Evolutionary conservation across 176 grass and related monocot species (phyloP).

Genomic region (Cenchrus fungigraminus): DNA sequence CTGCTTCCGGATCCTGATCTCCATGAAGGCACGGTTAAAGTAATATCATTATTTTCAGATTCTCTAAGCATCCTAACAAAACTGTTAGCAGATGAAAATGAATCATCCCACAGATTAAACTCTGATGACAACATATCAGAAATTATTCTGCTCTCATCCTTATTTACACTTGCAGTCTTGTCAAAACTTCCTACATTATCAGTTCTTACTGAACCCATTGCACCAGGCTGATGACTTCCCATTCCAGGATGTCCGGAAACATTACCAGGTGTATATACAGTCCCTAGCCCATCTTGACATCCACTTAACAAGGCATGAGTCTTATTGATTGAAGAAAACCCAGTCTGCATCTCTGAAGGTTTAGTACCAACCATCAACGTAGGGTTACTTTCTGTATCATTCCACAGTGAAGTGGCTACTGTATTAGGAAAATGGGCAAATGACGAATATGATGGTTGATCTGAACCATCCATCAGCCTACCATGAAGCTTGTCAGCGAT

Average conservation of each 20-base stretch:
- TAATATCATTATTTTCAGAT: slow-evolving; percentile 53
- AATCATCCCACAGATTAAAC: slow-evolving; percentile 94
- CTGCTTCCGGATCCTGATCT: slow-evolving; percentile 59
- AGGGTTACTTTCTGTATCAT: slow-evolving; percentile 36
- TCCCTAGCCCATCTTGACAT: slow-evolving; percentile 40
- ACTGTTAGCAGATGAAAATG: slow-evolving; percentile 60
- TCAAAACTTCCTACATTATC: slow-evolving; percentile 58
- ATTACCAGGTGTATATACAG: slow-evolving; percentile 42
- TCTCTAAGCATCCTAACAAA: slow-evolving; percentile 67
- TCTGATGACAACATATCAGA: slow-evolving; percentile 85
- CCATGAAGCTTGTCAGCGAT: slow-evolving; percentile 16
- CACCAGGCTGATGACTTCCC: slow-evolving; percentile 42
- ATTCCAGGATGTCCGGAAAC: slow-evolving; percentile 46
- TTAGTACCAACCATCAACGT: slow-evolving; percentile 14
- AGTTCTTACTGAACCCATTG: slow-evolving; percentile 35
- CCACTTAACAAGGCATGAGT: slow-evolving; percentile 44
- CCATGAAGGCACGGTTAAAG: slow-evolving; percentile 49
- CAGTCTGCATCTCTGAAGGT: slow-evolving; percentile 35
- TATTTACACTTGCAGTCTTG: slow-evolving; percentile 69
- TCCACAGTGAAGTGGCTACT: slow-evolving; percentile 41
- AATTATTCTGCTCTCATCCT: slow-evolving; percentile 83
- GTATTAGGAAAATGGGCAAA: slow-evolving; percentile 35
- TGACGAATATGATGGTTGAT: slow-evolving; percentile 33
- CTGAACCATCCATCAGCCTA: slow-evolving; percentile 33
- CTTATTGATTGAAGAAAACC: slow-evolving; percentile 36